Evolutionary conservation across 805 yeast species (phyloP).

Genomic region (Wickerhamiella sergipiensis): DNA sequence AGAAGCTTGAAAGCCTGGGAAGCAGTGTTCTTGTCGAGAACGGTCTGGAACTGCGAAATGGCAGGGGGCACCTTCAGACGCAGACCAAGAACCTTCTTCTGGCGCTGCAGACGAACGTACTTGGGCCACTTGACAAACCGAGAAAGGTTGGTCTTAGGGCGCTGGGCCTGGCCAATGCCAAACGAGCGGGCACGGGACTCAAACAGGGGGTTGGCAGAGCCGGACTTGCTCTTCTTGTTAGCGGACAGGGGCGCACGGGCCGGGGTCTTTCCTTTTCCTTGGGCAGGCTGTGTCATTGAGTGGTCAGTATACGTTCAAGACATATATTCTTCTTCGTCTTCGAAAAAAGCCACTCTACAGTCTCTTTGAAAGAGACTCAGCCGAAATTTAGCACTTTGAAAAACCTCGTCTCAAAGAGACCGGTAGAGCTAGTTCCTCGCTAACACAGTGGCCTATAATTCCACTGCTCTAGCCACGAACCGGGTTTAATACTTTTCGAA

Average conservation of each 20-base stretch:
- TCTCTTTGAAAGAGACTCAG: conserved; percentile 14
- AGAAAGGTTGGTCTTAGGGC: conserved; percentile 88
- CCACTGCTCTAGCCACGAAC: background rate
- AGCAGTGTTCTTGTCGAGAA: conserved; percentile 98
- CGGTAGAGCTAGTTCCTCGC: background rate
- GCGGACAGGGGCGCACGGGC: conserved; percentile 43
- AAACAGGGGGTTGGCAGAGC: conserved; percentile 51
- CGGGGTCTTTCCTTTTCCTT: conserved; percentile 98
- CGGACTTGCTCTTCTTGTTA: conserved; percentile 35
- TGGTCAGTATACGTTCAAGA: conserved; percentile 17
- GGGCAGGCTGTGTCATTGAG: conserved; percentile 27
- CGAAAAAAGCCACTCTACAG: conserved; percentile 23
- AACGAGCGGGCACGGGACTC: conserved; percentile 84
- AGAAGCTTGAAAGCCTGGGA: conserved; percentile 91
- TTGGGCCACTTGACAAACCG: conserved; percentile 99
- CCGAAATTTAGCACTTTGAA: conserved; percentile 1
- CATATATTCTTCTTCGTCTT: background rate
- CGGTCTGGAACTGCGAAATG: conserved; percentile 88
- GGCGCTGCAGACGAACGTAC: conserved; percentile 97
- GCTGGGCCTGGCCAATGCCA: conserved; percentile 93
- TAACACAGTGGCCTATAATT: background rate
- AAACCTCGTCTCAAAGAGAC: background rate
- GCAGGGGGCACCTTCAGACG: conserved; percentile 99
- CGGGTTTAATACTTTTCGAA: background rate
- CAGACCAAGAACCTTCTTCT: conserved; percentile 86